Base-by-base conservation (phyloP, 805 yeast species). In the Suhomyces pyralidae region DNA sequence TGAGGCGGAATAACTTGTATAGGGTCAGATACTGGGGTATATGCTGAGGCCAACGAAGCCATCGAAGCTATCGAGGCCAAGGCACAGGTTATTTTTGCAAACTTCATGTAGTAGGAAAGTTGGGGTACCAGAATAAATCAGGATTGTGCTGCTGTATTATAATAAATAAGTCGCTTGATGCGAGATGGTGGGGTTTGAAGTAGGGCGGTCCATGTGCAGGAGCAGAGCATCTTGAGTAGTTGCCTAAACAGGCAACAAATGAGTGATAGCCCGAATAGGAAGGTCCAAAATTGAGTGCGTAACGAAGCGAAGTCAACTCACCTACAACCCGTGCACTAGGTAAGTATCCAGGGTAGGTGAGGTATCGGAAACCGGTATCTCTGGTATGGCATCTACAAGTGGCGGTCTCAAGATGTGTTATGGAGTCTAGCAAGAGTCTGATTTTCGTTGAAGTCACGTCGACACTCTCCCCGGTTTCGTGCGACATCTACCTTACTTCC, bases 231-330 rank as follows among this genome's bases (percentile, higher is more conserved):
- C 42, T 7, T n/a, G 19, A 38, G 6, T 38, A 19, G 40, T 17
- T 51, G 22, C 58, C 58, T 26, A 48, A 46, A 45, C 47, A 55
- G 58, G 56, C 45, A 54, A 30, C 20, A 12, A 25, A 45, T 42
- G 43, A 38, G 25, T 32, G 38, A 19, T 43, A 26, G 45, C 30
- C 49, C 25, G 20, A 42, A 42, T 42, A 24, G 45, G 45, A 20
- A 42, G 45, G 45, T 38, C 24, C 24, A 19, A 17, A 17, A 7
- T 22, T 17, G 36, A 32, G 17, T 32, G 32, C 32, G 32, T 12
- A 10, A 28, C 32, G 32, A n/a, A 7, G 7, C 42, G 24, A 8
- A 38, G 42, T 19, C n/a, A 3, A 4, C 22, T 20, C 22, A 20
- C 22, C 22, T 20, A 4, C 22, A 20, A 20, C 22, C 22, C 22